These are phyloP conservation scores for Paecilomyces niveus DNA, from an alignment of 2,329 filamentous ascomycete species.

Conservation along the genomic window DNA sequence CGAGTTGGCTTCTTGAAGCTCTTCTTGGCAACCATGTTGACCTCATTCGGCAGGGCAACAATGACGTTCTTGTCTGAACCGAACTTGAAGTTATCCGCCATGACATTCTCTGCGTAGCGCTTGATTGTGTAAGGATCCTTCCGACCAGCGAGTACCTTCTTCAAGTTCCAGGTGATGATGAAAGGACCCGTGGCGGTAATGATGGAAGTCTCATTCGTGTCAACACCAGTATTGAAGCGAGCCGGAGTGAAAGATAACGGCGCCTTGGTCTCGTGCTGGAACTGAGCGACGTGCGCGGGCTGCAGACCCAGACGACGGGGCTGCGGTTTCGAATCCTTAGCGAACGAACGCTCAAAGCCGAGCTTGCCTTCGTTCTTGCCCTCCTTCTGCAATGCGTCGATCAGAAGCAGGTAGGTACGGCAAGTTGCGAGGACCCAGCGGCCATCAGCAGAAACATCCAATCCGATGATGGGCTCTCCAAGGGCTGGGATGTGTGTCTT, in stretches of 20 bases:
- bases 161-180: constrained; percentile 92
- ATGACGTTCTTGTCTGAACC: constrained; percentile 97
- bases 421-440: constrained; percentile 94
- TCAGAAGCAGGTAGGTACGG: constrained; percentile 85
- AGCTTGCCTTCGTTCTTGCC: constrained; percentile 97
- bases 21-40: constrained; percentile 91
- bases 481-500: constrained; percentile 96
- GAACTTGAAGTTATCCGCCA: constrained; percentile 97
- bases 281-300: constrained; percentile 90
- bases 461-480: constrained; percentile 86
- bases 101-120: constrained; percentile 89
- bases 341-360: constrained; percentile 91
- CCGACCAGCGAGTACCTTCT: constrained; percentile 72
- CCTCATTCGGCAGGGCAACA: constrained; percentile 91
- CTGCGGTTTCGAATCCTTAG: constrained; percentile 87
- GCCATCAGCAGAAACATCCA: constrained; percentile 92
- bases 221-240: constrained; percentile 85
- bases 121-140: constrained; percentile 95
- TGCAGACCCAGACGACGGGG: constrained; percentile 83
- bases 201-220: constrained; percentile 80
- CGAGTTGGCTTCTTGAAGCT: constrained; percentile 80
- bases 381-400: constrained; percentile 81
- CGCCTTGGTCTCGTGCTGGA: constrained; percentile 89
- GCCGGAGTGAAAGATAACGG: constrained; percentile 83
- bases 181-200: constrained; percentile 95